These are phyloP conservation scores for Huiozyma sinensis DNA, from an alignment of 805 yeast genomes.

Conservation along the genomic window DNA sequence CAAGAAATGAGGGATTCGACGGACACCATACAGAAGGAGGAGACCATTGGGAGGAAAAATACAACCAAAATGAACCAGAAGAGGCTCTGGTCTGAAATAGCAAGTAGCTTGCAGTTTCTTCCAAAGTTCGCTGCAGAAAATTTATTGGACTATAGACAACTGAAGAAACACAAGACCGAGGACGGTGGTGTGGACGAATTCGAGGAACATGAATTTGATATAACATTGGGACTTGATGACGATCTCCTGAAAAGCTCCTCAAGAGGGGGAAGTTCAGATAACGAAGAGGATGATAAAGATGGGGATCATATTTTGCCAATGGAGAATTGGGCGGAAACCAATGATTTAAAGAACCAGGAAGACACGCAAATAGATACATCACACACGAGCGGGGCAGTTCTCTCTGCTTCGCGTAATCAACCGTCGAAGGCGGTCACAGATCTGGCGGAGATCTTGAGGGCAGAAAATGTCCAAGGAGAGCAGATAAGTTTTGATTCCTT, in stretches of 20 bases:
- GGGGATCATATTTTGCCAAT: neutral
- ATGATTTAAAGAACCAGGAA: neutral
- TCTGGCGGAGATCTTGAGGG: constrained; percentile 20
- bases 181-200: constrained; percentile 2
- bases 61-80: constrained; percentile 5
- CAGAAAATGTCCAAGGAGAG: constrained; percentile 9
- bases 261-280: neutral
- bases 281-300: neutral
- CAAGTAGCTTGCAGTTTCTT: constrained; percentile 9
- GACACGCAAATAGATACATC: neutral
- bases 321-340: neutral
- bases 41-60: neutral
- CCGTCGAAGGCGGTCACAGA: constrained; percentile 18
- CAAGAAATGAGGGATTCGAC: constrained; percentile 15
- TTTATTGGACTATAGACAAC: constrained; percentile 10
- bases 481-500: constrained; percentile 8
- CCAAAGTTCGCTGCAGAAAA: constrained; percentile 11
- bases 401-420: neutral
- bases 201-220: constrained; percentile 10
- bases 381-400: constrained; percentile 13
- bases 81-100: constrained; percentile 17
- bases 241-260: neutral
- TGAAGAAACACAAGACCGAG: constrained; percentile 14
- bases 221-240: constrained; percentile 16
- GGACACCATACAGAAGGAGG: constrained; percentile 15